Evolutionary conservation across 2,329 filamentous ascomycete genomes (phyloP), one percentile per base, ranked within the genome.

Genomic region (Hypoxylon sp.): DNA sequence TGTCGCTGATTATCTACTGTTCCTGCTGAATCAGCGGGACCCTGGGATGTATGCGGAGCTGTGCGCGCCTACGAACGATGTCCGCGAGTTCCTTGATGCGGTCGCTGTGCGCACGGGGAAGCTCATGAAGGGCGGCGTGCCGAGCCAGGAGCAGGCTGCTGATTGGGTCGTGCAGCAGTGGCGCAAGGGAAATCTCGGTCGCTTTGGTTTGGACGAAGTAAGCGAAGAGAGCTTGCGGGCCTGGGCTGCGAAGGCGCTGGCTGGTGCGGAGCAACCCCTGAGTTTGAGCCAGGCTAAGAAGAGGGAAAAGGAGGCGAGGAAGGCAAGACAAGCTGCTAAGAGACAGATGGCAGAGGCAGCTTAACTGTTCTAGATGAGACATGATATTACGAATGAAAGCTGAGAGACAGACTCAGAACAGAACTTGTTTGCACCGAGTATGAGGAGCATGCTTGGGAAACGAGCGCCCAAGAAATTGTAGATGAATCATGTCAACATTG

Each of bases 1-100:
- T 23, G 81, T 98, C 10, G 94, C 92, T 34, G 96, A 99, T 77
- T 99, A 97, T 79, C 85, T 98, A 19, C 88, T 99, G 6, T 98
- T 89, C 80, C 90, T 90, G 60, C 84, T 98, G 63, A 99, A 99
- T 77, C 81, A 85, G 38, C 82, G 85, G 63, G 85, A 91, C 72
- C 87, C 91, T 0, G 68, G 72, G 1, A 75, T 90, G 5, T 97
- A 97, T 79, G 75, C 78, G 1, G 83, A 76, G 10, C 93, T 89
- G 76, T 86, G 84, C 53, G 75, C 79, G 36, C 93, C 94, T 0
- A 98, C 96, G 1, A 97, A 98, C 79, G 92, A 97, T 71, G 84
- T 97, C n/a, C 81, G 86, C 51, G 85, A 87, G 43, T 86, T 98
- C 25, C 85, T 99, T 11, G 84, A 87, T 13, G 87, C 83, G 1